These are phyloP conservation scores for Trichophyton simii DNA, from an alignment of 2,329 filamentous ascomycete genomes.

Conservation along the genomic window DNA sequence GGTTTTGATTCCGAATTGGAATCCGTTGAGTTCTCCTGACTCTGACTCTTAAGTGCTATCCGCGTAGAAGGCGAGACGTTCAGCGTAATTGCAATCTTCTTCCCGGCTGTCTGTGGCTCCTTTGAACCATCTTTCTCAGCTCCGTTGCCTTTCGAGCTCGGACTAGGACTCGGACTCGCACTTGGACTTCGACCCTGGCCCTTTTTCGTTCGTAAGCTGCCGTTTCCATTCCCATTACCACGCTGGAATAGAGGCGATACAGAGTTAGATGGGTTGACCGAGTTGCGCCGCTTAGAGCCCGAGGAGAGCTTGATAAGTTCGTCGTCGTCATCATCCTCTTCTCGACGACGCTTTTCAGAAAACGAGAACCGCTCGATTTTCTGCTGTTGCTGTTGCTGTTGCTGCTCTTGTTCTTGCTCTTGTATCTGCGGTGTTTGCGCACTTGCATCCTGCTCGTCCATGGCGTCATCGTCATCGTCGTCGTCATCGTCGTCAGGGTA, in stretches of 20 bases:
- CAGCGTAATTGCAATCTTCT: slow-evolving; percentile 32
- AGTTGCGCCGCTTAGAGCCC: slow-evolving; percentile 35
- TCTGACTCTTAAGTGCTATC: slow-evolving; percentile 7
- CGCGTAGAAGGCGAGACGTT: slow-evolving; percentile 14
- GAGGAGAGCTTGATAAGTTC: slow-evolving; percentile 69
- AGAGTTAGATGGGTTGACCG: slow-evolving; percentile 20
- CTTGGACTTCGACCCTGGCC: not conserved
- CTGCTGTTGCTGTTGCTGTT: not conserved
- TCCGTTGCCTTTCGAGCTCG: slow-evolving; percentile 5
- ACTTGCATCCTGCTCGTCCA: slow-evolving; percentile 20
- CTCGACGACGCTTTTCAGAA: slow-evolving; percentile 69
- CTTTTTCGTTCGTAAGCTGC: not conserved
- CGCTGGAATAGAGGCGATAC: not conserved
- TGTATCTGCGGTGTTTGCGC: too few relatives aligned
- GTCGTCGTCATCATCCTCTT: slow-evolving; percentile 85
- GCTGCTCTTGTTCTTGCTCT: too few relatives aligned
- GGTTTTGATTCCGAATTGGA: not conserved
- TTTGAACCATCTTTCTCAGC: slow-evolving; percentile 15
- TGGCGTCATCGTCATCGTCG: slow-evolving; percentile 51
- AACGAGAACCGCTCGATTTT: slow-evolving; percentile 22
- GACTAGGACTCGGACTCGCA: too few relatives aligned
- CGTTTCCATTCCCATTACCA: not conserved
- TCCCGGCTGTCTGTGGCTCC: slow-evolving; percentile 9
- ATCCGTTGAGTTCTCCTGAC: not conserved
- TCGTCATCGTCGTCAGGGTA: slow-evolving; percentile 81